Evolutionary conservation across 257 asterid species (phyloP), one percentile per base, ranked within the genome.

Genomic region (Fraxinus quadrangulata): DNA sequence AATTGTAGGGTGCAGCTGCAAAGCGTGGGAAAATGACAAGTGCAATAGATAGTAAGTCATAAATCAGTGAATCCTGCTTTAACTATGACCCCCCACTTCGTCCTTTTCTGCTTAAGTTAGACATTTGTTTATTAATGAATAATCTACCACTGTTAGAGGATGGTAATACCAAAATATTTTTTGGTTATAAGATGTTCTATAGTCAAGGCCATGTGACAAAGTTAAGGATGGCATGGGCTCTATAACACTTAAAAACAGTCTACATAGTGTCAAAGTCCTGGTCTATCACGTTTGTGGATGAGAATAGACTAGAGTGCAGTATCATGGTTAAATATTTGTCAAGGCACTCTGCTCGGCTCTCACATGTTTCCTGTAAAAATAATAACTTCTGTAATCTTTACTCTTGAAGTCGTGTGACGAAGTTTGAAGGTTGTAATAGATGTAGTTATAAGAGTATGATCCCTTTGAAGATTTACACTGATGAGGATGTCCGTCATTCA

Each of bases 21-120:
- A 82, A 81, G 68, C 77, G 73, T 14, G 87, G 82, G 8, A 70
- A 77, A 70, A 65, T 66, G 72, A 65, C 77, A 3, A 81, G 28
- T 80, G 71, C 83, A 4, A 72, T 83, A 24, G 86, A 87, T 30
- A 81, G 94, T 76, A 88, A 88, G 90, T 81, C 88, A 13, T 79
- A 84, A 81, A 80, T 61, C 40, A 17, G 54, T 36, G 8, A 16
- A 36, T 77, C 14, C 34, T 61, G 70, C 67, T 75, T 67, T 67
- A 14, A 51, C 66, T 69, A 61, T 3, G 4, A 31, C 31, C 40
- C 39, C 23, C 11, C 42, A 0, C 78, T 61, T 34, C 23, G 3
- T 16, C 28, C 6, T 45, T 51, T 47, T 59, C n/a, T 39, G 17
- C 33, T 54, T 19, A 21, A 3, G 47, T 74, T n/a, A 1, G 51